Percentiles rank a stretch among this genome's conserved stretches.
These are phyloP conservation scores for Globisporangium spinosum DNA, from an alignment of 352 stramenopile genomes.

Conservation along the genomic window DNA sequence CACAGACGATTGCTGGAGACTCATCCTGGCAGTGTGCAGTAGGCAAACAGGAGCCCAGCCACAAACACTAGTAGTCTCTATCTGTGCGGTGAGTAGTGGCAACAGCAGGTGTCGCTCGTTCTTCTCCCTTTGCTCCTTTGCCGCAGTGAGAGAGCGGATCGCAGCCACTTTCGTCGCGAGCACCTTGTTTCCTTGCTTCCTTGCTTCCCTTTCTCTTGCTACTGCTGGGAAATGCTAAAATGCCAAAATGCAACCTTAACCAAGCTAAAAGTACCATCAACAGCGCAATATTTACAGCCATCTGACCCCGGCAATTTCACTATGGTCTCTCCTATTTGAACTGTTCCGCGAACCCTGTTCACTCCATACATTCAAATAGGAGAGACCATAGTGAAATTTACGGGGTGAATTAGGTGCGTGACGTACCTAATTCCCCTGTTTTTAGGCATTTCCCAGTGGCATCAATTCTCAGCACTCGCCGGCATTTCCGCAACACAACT, in stretches of 20 bases:
- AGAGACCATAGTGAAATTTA: too few species aligned
- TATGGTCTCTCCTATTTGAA: too few species aligned
- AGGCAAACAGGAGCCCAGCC: background rate
- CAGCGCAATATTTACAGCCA: too few species aligned
- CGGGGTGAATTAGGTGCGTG: too few species aligned
- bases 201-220: conserved; percentile 1
- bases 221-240: background rate
- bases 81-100: background rate
- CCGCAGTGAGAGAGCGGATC: background rate
- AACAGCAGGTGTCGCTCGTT: background rate
- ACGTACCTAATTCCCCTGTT: too few species aligned
- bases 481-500: background rate
- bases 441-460: too few species aligned
- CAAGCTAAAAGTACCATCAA: too few species aligned
- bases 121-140: background rate
- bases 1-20: conserved; percentile 61
- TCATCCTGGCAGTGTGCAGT: conserved; percentile 50
- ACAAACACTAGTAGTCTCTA: background rate
- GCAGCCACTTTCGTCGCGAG: background rate
- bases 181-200: background rate
- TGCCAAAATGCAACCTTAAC: background rate
- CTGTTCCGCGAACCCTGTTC: too few species aligned
- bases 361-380: too few species aligned
- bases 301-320: too few species aligned
- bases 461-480: background rate